phyloP scores from a whole-genome alignment of 2,329 filamentous ascomycete genomes.

The Aureobasidium sp. region DNA sequence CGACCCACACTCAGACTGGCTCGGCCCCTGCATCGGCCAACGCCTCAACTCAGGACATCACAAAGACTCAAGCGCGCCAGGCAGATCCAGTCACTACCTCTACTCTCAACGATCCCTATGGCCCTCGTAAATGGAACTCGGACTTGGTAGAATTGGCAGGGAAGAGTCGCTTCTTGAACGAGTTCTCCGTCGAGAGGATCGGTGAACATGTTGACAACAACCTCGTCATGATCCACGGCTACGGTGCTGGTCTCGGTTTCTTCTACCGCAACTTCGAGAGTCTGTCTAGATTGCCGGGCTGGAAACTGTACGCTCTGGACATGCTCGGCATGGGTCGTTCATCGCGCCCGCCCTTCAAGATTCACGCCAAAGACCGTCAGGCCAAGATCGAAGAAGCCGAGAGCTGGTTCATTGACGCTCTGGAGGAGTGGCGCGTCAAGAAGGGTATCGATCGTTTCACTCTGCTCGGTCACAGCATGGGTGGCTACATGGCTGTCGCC shows the following conservation, averaged over 20 bases:
- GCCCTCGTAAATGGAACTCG: constrained; percentile 77
- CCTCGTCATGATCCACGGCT: constrained; percentile 92
- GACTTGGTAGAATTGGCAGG: constrained; percentile 78
- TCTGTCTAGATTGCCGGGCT: constrained; percentile 68
- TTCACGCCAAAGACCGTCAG: constrained; percentile 72
- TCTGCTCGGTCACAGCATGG: constrained; percentile 83
- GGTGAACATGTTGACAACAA: constrained; percentile 76
- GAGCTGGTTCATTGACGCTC: constrained; percentile 88
- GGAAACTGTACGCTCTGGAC: constrained; percentile 90
- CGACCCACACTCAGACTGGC: constrained; percentile 59
- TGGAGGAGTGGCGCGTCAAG: constrained; percentile 91
- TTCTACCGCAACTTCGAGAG: constrained; percentile 98
- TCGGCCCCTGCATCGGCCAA: constrained; percentile 41
- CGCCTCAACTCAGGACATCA: constrained; percentile 35
- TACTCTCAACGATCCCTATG: constrained; percentile 63
- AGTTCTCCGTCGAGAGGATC: constrained; percentile 81
- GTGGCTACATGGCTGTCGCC: constrained; percentile 88
- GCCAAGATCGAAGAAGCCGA: constrained; percentile 84
- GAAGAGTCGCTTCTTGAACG: constrained; percentile 81
- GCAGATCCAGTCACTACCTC: constrained; percentile 40
- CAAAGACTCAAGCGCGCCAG: constrained; percentile 25
- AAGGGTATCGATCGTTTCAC: constrained; percentile 91
- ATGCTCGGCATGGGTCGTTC: constrained; percentile 93
- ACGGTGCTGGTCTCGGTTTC: constrained; percentile 91
- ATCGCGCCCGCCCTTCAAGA: constrained; percentile 72